These are phyloP conservation scores for Ceratocystis cacaofunesta DNA, from an alignment of 2,329 filamentous ascomycete species.

Conservation along the genomic window DNA sequence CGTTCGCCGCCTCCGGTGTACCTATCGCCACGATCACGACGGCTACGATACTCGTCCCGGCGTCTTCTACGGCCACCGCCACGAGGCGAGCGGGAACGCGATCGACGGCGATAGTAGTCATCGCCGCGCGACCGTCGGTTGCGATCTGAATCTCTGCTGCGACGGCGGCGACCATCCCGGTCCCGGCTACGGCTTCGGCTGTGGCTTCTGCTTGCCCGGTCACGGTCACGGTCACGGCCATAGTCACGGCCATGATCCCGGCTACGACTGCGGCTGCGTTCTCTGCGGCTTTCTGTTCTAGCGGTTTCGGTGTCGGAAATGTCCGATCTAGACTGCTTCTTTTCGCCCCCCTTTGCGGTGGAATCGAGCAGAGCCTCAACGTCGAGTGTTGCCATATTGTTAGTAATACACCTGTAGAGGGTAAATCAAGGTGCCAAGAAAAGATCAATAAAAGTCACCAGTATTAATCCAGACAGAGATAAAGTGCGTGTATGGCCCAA, in stretches of 20 bases:
- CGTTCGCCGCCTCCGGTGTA: conserved; percentile 40
- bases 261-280: conserved; percentile 22
- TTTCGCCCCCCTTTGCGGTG: conserved; percentile 47
- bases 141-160: conserved; percentile 67
- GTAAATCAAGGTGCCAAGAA: background rate
- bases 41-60: conserved; percentile 29
- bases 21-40: conserved; percentile 31
- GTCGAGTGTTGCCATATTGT: conserved; percentile 41
- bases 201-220: conserved; percentile 33
- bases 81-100: conserved; percentile 57
- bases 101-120: conserved; percentile 58
- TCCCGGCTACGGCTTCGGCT: conserved; percentile 41
- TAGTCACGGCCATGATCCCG: conserved; percentile 38
- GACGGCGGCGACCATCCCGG: conserved; percentile 47
- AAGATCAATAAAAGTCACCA: background rate
- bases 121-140: conserved; percentile 44
- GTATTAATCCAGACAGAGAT: background rate
- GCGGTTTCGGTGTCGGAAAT: conserved; percentile 42
- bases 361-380: conserved; percentile 86
- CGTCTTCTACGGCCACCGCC: conserved; percentile 23
- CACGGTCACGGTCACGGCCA: conserved; percentile 42
- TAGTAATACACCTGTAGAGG: background rate
- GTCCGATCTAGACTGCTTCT: conserved; percentile 29
- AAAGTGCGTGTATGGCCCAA: background rate
- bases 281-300: conserved; percentile 36